These are phyloP conservation scores for Lasiodiplodia theobromae DNA, from an alignment of 2,329 filamentous ascomycete species.

Conservation along the genomic window DNA sequence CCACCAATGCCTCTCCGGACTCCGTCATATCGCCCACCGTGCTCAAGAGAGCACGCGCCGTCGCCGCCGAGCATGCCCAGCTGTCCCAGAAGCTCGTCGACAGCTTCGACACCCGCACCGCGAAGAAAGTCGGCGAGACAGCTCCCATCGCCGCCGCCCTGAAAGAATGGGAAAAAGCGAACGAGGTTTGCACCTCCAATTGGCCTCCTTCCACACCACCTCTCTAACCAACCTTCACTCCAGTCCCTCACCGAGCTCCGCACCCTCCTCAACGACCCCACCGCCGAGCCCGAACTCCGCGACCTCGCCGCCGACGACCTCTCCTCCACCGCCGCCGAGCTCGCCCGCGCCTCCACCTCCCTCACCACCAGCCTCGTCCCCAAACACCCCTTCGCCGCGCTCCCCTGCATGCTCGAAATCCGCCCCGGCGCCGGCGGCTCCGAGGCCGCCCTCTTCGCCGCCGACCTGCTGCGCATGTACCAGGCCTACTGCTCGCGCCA, in stretches of 20 bases:
- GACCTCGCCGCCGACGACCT: conserved; percentile 73
- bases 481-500: conserved; percentile 74
- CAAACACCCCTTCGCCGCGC: conserved; percentile 84
- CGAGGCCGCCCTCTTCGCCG: conserved; percentile 90
- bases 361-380: conserved; percentile 84
- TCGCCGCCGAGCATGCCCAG: conserved; percentile 63
- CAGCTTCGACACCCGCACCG: conserved; percentile 62
- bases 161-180: conserved; percentile 64
- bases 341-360: conserved; percentile 69
- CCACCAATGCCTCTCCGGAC: conserved; percentile 32
- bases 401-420: conserved; percentile 91
- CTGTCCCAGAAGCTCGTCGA: conserved; percentile 60
- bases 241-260: conserved; percentile 73
- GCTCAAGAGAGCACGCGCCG: conserved; percentile 61
- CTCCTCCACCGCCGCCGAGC: conserved; percentile 65
- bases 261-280: conserved; percentile 73
- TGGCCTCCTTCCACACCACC: too few relatives aligned
- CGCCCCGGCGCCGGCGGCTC: conserved; percentile 90
- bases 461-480: conserved; percentile 91
- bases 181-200: conserved; percentile 54
- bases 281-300: conserved; percentile 65
- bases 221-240: conserved; percentile 21
- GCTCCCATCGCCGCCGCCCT: conserved; percentile 60
- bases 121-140: conserved; percentile 66
- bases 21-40: conserved; percentile 60